Evolutionary conservation across 345 rosid species (phyloP).

Genomic region (Eucalyptus tenuipes): DNA sequence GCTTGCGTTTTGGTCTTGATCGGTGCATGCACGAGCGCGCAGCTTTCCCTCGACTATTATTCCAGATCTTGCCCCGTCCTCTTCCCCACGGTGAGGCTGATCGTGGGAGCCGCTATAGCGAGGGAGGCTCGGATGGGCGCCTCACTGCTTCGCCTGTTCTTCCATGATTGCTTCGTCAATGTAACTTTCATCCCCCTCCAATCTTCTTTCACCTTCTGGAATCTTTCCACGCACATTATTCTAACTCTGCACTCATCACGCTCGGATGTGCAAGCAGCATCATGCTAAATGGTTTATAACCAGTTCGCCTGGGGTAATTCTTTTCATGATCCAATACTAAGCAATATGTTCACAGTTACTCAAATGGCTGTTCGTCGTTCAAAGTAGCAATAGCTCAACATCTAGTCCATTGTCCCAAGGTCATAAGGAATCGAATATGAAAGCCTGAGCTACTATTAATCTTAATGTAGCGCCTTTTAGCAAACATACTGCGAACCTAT

Average conservation of each 20-base stretch:
- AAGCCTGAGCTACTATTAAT: neutral
- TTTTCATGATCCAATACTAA: neutral
- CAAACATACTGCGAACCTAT: neutral
- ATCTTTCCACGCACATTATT: neutral
- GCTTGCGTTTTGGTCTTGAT: neutral
- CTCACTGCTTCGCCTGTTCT: constrained; percentile 69
- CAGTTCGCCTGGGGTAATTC: neutral
- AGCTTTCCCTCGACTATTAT: constrained; percentile 60
- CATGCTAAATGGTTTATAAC: neutral
- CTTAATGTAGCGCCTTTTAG: neutral
- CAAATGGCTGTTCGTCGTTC: neutral
- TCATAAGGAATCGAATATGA: neutral
- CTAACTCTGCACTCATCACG: neutral
- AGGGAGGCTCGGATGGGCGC: constrained; percentile 60
- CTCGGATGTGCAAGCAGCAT: neutral
- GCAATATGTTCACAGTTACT: neutral
- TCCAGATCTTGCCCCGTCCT: constrained; percentile 54
- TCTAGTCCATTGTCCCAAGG: neutral
- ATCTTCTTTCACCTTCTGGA: neutral
- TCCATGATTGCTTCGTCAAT: constrained; percentile 89
- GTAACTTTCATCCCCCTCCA: constrained; percentile 12
- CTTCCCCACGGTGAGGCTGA: constrained; percentile 30
- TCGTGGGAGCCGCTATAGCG: constrained; percentile 37
- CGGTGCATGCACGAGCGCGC: constrained; percentile 2
- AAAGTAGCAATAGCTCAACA: neutral